phyloP scores from a whole-genome alignment of 163 green algal genomes.

The Coccomyxa subellipsoidea region DNA sequence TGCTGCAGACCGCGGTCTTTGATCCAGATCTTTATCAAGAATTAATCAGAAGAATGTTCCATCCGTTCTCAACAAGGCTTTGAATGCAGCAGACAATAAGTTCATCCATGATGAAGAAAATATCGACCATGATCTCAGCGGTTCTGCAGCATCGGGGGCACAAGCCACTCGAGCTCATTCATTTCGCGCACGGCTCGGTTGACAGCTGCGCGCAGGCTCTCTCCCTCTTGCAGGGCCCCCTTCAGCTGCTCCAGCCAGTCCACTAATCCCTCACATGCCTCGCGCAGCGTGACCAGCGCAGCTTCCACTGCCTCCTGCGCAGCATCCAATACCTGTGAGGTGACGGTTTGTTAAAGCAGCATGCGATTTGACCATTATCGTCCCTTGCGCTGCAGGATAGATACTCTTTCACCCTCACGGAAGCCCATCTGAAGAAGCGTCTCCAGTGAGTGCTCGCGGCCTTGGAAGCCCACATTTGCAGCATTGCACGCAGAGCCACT shows the following conservation, averaged over 20 bases:
- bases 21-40: too few species aligned
- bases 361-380: not conserved
- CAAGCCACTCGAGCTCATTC: conserved; percentile 65
- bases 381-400: not conserved
- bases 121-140: not conserved
- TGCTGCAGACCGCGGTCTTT: too few species aligned
- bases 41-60: not conserved
- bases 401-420: not conserved
- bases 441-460: too few species aligned
- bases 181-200: conserved; percentile 26
- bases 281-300: conserved; percentile 34
- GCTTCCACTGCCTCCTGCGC: conserved; percentile 50
- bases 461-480: too few species aligned
- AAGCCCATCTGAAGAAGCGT: too few species aligned
- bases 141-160: conserved; percentile 68
- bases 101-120: not conserved
- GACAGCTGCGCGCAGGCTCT: conserved; percentile 8
- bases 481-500: not conserved
- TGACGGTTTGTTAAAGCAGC: not conserved
- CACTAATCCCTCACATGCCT: conserved; percentile 57
- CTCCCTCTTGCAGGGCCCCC: not conserved
- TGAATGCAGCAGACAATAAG: too few species aligned
- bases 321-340: not conserved
- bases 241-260: conserved; percentile 47
- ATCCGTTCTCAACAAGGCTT: not conserved